Evolutionary conservation across 495 filamentous ascomycete species (phyloP).

Genomic region (Penicillium arizonense): DNA sequence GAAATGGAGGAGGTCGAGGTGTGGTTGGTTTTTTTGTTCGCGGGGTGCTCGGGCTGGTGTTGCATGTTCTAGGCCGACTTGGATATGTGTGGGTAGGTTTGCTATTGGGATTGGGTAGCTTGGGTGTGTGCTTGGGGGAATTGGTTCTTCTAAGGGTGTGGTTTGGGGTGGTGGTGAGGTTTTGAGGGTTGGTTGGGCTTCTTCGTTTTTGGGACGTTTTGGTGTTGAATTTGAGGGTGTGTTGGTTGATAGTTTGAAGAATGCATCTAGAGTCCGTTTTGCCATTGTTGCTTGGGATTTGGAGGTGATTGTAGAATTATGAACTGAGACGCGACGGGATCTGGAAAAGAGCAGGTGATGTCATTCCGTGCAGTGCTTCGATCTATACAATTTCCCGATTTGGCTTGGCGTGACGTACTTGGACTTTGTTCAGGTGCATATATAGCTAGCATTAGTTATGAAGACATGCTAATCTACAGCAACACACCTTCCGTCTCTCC

Average conservation of each 20-base stretch:
- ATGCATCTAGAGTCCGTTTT: conserved; percentile 26
- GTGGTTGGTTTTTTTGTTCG: conserved; percentile 56
- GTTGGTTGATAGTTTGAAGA: conserved; percentile 18
- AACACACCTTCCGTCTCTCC: conserved; percentile 50
- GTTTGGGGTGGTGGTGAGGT: not conserved
- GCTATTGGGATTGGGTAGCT: conserved; percentile 64
- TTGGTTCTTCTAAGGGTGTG: conserved; percentile 3
- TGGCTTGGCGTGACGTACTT: not conserved
- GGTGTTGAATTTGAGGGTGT: not conserved
- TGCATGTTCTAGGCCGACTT: conserved; percentile 29
- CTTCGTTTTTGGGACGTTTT: conserved; percentile 18
- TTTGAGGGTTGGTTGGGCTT: not conserved
- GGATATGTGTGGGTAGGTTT: conserved; percentile 48
- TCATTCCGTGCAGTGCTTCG: not conserved
- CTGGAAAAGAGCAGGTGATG: conserved; percentile 1
- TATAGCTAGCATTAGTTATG: too few relatives aligned
- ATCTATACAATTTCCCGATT: conserved; percentile 2
- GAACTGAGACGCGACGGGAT: not conserved
- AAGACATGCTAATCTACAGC: not conserved
- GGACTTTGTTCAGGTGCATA: not conserved
- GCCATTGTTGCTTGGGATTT: conserved; percentile 13
- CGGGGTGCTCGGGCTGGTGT: conserved; percentile 13
- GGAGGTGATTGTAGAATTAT: not conserved
- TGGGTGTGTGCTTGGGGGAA: conserved; percentile 36
- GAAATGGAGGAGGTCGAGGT: conserved; percentile 68